Percentiles rank a stretch among this genome's conserved stretches.
Conservation (phyloP, 176 grass and related monocot genomes). For the Triticum timopheevii region DNA sequence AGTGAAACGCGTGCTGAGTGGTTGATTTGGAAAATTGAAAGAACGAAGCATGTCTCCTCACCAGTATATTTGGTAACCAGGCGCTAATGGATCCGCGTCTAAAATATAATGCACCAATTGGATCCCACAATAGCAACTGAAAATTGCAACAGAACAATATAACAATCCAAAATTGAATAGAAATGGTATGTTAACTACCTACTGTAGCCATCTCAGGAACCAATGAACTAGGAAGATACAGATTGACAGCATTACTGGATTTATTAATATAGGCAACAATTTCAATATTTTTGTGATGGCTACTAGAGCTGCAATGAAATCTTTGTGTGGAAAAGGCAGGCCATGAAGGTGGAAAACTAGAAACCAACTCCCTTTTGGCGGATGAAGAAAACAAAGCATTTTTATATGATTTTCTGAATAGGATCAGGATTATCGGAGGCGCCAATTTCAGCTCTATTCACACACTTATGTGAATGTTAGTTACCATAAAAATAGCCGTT, state of each 20-base stretch:
- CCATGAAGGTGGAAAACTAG: neutral
- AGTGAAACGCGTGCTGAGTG: constrained; percentile 10
- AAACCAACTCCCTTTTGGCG: neutral
- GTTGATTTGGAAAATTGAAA: constrained; percentile 28
- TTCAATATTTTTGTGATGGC: constrained; percentile 6
- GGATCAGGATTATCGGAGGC: constrained; percentile 3
- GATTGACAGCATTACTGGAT: constrained; percentile 21
- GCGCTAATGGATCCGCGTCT: constrained; percentile 25
- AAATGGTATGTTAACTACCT: neutral
- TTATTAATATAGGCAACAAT: neutral
- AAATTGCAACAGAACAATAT: constrained; percentile 31
- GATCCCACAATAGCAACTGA: constrained; percentile 72
- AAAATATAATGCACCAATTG: constrained; percentile 42
- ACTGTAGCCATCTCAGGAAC: neutral
- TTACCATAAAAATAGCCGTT: neutral
- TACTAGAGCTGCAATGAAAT: constrained; percentile 13
- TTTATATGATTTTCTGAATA: neutral
- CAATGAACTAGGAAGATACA: constrained; percentile 11
- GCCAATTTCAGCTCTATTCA: neutral
- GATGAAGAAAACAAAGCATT: constrained; percentile 17
- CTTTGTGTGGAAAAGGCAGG: neutral
- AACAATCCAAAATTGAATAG: neutral
- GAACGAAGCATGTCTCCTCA: constrained; percentile 35
- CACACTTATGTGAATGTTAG: neutral
- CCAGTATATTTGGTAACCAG: constrained; percentile 58